Percentiles rank a stretch among this genome's conserved stretches.
phyloP scores from a whole-genome alignment of 2,329 filamentous ascomycete species.

The Fusarium buharicum region DNA sequence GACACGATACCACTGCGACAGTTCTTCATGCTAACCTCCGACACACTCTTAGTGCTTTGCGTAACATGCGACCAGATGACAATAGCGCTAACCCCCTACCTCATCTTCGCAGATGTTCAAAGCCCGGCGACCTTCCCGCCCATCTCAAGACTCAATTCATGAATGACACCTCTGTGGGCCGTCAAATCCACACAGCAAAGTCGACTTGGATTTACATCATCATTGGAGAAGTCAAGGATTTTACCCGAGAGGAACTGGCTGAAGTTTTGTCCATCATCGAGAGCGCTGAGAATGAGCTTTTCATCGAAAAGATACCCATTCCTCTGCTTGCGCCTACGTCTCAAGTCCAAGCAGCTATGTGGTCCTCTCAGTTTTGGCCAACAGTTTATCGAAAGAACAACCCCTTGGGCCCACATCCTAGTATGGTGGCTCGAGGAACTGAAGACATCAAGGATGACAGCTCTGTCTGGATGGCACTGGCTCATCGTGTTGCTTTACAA shows the following conservation, averaged over 20 bases:
- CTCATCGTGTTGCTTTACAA: slow-evolving; percentile 70
- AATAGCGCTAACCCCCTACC: slow-evolving; percentile 70
- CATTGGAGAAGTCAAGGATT: slow-evolving; percentile 60
- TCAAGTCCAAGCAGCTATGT: slow-evolving; percentile 76
- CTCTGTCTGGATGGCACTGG: slow-evolving; percentile 73
- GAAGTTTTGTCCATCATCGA: slow-evolving; percentile 60
- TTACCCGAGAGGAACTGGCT: slow-evolving; percentile 65
- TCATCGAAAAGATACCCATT: slow-evolving; percentile 72
- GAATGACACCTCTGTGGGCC: slow-evolving; percentile 65
- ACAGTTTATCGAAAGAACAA: slow-evolving; percentile 89
- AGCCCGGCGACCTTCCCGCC: slow-evolving; percentile 73
- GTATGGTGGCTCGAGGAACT: slow-evolving; percentile 75
- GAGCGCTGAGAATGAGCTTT: slow-evolving; percentile 63
- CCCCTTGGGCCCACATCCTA: slow-evolving; percentile 84
- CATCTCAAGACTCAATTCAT: slow-evolving; percentile 71
- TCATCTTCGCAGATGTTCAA: slow-evolving; percentile 81
- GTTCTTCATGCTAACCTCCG: slow-evolving; percentile 16
- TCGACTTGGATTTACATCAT: slow-evolving; percentile 70
- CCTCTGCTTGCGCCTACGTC: slow-evolving; percentile 80
- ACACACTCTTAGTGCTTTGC: slow-evolving; percentile 59
- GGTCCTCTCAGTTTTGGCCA: slow-evolving; percentile 84
- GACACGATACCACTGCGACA: neutral
- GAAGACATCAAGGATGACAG: slow-evolving; percentile 73
- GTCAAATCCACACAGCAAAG: slow-evolving; percentile 68
- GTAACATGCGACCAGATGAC: slow-evolving; percentile 66